Evolutionary conservation across 1,284 basidiomycete genomes (phyloP), one percentile per base, ranked within the genome.

Genomic region (Cutaneotrichosporon dermatis): DNA sequence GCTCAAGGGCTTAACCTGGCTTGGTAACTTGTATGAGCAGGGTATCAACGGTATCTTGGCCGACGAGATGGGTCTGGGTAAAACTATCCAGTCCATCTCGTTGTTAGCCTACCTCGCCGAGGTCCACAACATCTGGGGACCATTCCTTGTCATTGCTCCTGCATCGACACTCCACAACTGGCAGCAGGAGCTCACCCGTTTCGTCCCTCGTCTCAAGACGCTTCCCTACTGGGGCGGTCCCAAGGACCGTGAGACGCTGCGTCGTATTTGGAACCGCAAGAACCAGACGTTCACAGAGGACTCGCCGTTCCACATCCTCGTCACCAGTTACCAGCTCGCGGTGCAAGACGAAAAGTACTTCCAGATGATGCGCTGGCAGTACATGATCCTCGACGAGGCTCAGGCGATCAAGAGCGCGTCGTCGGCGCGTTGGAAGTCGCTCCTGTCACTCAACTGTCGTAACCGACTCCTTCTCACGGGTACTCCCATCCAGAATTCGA

Each of bases 361-460:
- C 78, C 90, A 96, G 75, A 85, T 90, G 41, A 88, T 99, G 69
- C 96, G 94, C 74, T 99, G 96, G 96, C 96, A 99, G 80, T 99
- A 99, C 76, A 99, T 99, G 96, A 87, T 99, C 60, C 83, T 99
- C 11, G 96, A 99, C 73, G 96, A 99, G 79, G 96, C 96, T 9
- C 96, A 99, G 79, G 98, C 98, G 60, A 99, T 99, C 84, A 99
- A 99, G 82, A 96, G 94, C 69, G 93, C 95, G 10, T 87, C 88
- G n/a, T 94, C 90, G 77, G 90, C 90, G 34, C 85, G 96, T 51
- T 99, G 96, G 96, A 99, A 98, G 80, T 96, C 95, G 8, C 81
- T 99, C 15, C 84, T 99, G 41, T 90, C 92, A 15, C 92, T 99
- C 79, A 91, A 95, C 62, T 99, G 96, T 74, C 86, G 96, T 63